Percentiles rank a stretch among this genome's conserved stretches.
Conservation (phyloP, 192 early-diverging fungal genomes). For the Rhizoclosmatium sp. region DNA sequence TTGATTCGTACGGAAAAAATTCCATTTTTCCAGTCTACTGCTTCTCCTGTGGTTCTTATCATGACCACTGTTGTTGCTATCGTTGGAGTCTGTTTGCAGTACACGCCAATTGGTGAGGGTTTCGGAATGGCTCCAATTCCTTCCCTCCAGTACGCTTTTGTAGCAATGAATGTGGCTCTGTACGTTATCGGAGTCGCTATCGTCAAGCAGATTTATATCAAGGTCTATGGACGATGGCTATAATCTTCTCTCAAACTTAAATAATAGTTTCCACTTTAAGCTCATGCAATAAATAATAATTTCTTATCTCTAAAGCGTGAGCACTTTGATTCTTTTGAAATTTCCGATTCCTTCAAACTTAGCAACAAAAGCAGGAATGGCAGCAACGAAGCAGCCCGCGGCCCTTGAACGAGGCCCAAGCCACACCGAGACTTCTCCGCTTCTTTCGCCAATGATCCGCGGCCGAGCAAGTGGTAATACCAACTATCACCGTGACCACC, state of each 20-base stretch:
- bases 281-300: too few species aligned
- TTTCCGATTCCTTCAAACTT: background rate
- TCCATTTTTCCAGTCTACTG: conserved; percentile 53
- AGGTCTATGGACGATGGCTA: background rate
- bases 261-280: too few species aligned
- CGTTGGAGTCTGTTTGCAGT: conserved; percentile 43
- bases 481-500: too few species aligned
- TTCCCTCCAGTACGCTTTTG: background rate
- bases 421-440: too few species aligned
- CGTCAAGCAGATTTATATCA: background rate
- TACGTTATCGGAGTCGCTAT: background rate
- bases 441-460: too few species aligned
- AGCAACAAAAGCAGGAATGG: background rate
- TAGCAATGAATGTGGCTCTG: background rate
- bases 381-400: too few species aligned
- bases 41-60: conserved; percentile 39
- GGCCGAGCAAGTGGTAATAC: too few species aligned
- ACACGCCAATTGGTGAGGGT: conserved; percentile 34
- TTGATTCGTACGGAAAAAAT: conserved; percentile 58
- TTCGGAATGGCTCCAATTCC: conserved; percentile 36
- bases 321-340: too few species aligned
- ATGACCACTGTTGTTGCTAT: conserved; percentile 34
- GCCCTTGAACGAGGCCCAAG: too few species aligned
- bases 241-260: background rate
- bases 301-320: too few species aligned